A percentile compares a stretch with the other conserved stretches of the same genome.
Conservation (phyloP, 495 filamentous ascomycete species). For the Trypethelium eluteriae region DNA sequence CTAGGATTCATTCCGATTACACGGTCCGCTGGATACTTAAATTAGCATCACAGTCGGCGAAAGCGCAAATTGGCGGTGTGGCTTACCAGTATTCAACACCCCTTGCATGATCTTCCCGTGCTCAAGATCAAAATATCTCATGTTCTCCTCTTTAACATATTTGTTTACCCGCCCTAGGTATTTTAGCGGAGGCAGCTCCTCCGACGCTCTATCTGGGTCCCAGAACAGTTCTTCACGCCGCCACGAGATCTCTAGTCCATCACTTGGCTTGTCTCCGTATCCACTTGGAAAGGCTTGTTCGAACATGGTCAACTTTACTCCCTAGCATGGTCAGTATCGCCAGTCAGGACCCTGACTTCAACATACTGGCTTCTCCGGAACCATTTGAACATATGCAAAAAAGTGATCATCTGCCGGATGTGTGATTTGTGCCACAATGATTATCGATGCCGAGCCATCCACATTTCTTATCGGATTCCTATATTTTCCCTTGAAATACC, state of each 20-base stretch:
- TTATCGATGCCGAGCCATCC: constrained; percentile 5
- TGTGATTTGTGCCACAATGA: constrained; percentile 7
- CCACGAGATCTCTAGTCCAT: background rate
- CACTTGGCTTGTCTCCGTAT: background rate
- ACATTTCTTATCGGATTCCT: constrained; percentile 10
- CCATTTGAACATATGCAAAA: constrained; percentile 8
- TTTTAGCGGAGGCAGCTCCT: background rate
- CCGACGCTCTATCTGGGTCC: background rate
- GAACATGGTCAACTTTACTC: constrained; percentile 4
- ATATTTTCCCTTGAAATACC: background rate
- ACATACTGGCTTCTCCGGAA: background rate
- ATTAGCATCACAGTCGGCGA: too few species aligned
- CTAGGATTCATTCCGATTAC: background rate
- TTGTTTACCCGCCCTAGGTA: background rate
- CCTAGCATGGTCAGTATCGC: background rate
- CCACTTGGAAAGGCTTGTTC: background rate
- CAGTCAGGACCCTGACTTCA: background rate
- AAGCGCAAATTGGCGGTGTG: too few species aligned
- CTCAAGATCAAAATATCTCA: background rate
- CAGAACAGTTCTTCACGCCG: background rate
- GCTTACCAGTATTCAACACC: background rate
- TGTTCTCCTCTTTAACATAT: background rate
- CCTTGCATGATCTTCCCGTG: constrained; percentile 6
- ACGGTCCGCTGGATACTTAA: background rate
- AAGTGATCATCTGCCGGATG: background rate